Percentiles rank a stretch among this genome's conserved stretches.
Evolutionary conservation across 2,329 filamentous ascomycete species (phyloP).

Genomic region (Fusarium sp.): DNA sequence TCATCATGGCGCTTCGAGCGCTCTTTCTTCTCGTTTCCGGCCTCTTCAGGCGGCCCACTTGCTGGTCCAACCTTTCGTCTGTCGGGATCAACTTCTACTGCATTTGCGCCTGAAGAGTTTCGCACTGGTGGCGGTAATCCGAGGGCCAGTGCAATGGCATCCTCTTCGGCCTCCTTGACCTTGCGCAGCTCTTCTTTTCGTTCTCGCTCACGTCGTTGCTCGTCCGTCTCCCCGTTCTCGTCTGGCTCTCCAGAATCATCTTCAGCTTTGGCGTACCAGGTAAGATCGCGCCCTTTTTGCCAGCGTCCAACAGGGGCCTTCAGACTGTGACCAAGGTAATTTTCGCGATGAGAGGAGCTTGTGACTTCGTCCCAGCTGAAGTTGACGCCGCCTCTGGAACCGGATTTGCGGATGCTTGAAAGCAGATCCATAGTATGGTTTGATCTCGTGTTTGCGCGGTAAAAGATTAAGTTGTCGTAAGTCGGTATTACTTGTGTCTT

Average conservation of each 20-base stretch:
- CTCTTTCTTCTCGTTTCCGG: constrained; percentile 48
- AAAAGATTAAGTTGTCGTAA: not conserved
- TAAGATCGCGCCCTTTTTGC: constrained; percentile 80
- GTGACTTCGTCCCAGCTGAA: constrained; percentile 98
- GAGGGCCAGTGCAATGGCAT: constrained; percentile 85
- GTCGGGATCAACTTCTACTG: constrained; percentile 70
- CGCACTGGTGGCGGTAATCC: constrained; percentile 79
- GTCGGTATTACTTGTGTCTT: not conserved
- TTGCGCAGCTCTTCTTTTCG: constrained; percentile 82
- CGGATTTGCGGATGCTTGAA: constrained; percentile 88
- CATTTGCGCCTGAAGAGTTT: constrained; percentile 73
- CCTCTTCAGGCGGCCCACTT: constrained; percentile 44
- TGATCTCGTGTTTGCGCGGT: not conserved
- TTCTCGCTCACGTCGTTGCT: constrained; percentile 70
- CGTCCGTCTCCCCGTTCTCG: constrained; percentile 67
- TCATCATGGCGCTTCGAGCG: constrained; percentile 52
- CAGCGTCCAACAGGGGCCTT: constrained; percentile 94
- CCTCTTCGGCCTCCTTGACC: constrained; percentile 92
- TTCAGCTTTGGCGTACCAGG: constrained; percentile 73
- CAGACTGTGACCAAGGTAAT: constrained; percentile 87
- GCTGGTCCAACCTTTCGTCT: constrained; percentile 54
- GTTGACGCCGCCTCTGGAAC: constrained; percentile 92
- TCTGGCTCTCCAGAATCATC: constrained; percentile 55
- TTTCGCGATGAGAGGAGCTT: constrained; percentile 87
- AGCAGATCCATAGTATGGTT: constrained; percentile 83